Conservation (phyloP, 169 alveolate genomes). For the Eimeria maxima region DNA sequence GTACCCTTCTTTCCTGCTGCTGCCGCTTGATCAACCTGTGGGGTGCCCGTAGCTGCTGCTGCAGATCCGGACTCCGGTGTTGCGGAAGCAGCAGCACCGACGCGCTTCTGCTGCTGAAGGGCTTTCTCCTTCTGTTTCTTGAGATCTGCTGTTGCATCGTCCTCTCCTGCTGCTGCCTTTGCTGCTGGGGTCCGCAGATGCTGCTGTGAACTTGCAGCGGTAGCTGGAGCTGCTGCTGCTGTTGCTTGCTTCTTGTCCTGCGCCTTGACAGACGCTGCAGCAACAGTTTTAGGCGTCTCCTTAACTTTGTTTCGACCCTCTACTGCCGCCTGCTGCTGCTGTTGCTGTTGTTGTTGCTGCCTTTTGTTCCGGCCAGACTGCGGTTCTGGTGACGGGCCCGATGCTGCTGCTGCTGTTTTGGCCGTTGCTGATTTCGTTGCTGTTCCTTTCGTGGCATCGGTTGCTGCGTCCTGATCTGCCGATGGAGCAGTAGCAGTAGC, state of each 20-base stretch:
- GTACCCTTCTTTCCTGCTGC: neutral
- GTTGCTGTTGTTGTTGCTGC: constrained; percentile 55
- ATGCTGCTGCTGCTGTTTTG: too few relatives aligned
- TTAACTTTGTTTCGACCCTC: constrained; percentile 10
- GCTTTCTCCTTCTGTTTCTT: neutral
- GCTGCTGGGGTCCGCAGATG: constrained; percentile 10
- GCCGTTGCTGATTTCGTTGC: constrained; percentile 20
- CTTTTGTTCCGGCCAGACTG: constrained; percentile 22
- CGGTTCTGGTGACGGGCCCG: neutral
- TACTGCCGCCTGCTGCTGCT: neutral
- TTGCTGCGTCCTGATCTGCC: constrained; percentile 23
- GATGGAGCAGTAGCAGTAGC: neutral
- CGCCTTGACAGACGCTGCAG: neutral
- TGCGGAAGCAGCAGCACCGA: constrained; percentile 1
- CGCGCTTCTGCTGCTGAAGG: constrained; percentile 57
- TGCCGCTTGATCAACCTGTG: neutral
- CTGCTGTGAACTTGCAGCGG: constrained; percentile 1
- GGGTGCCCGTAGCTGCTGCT: constrained; percentile 46
- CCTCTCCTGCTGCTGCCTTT: constrained; percentile 14
- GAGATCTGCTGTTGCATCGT: constrained; percentile 16
- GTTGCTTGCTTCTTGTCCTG: constrained; percentile 10
- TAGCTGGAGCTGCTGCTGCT: neutral
- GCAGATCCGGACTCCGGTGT: neutral
- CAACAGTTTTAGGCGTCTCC: constrained; percentile 16
- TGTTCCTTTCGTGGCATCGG: neutral